Conservation (phyloP, 2,329 filamentous ascomycete species). For the Akanthomyces lecanii region DNA sequence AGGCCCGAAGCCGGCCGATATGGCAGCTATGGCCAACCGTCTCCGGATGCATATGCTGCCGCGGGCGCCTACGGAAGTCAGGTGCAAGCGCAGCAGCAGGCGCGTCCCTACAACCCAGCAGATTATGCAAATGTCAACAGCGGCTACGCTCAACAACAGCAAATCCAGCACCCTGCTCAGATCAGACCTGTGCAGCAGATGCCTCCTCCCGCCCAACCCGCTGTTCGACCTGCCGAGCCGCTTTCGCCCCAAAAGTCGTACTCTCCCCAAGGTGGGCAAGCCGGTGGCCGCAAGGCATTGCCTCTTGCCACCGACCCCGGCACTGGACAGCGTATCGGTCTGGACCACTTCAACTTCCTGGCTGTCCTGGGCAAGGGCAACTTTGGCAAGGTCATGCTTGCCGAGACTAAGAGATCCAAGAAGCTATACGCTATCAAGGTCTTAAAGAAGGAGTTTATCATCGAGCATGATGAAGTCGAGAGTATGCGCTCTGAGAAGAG, state of each 20-base stretch:
- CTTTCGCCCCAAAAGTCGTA: slow-evolving; percentile 27
- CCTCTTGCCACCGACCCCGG: slow-evolving; percentile 69
- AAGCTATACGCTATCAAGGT: slow-evolving; percentile 98
- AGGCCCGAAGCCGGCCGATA: slow-evolving; percentile 34
- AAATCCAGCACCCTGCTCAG: slow-evolving; percentile 32
- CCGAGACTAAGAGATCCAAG: slow-evolving; percentile 88
- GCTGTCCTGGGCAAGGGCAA: slow-evolving; percentile 98
- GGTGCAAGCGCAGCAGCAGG: slow-evolving; percentile 20
- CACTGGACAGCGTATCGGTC: slow-evolving; percentile 78
- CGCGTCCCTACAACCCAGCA: slow-evolving; percentile 54
- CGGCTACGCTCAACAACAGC: slow-evolving; percentile 40
- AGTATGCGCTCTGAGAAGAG: slow-evolving; percentile 97
- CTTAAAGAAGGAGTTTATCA: slow-evolving; percentile 99
- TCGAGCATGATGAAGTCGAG: slow-evolving; percentile 98
- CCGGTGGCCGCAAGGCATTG: slow-evolving; percentile 51
- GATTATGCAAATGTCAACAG: slow-evolving; percentile 64
- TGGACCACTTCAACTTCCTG: slow-evolving; percentile 99
- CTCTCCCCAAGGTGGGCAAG: slow-evolving; percentile 24
- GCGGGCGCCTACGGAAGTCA: slow-evolving; percentile 29
- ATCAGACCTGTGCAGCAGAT: slow-evolving; percentile 35
- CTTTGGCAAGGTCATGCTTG: slow-evolving; percentile 99
- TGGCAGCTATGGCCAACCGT: slow-evolving; percentile 32
- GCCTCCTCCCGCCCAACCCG: slow-evolving; percentile 23
- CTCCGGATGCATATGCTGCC: slow-evolving; percentile 33
- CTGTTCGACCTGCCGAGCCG: slow-evolving; percentile 33